Percentiles rank a stretch among this genome's conserved stretches.
Conservation (phyloP, 2,329 filamentous ascomycete genomes). For the Alternaria sp. region DNA sequence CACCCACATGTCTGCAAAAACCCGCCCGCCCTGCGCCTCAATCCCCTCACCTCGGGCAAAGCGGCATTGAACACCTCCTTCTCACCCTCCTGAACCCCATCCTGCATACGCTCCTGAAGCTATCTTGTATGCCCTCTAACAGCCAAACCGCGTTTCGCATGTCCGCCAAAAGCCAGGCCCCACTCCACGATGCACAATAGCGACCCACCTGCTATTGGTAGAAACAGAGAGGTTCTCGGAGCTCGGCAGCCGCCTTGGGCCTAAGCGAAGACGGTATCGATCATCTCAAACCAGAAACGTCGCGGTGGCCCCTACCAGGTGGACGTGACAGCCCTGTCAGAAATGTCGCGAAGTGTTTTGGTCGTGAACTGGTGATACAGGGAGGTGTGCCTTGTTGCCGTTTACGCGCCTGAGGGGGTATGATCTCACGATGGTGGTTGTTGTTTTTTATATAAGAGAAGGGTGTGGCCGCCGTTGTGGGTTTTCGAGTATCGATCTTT, state of each 20-base stretch:
- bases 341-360: constrained; percentile 2
- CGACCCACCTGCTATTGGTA: constrained; percentile 1
- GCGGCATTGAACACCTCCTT: constrained; percentile 7
- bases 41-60: background rate
- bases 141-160: constrained; percentile 7
- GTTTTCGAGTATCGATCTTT: constrained; percentile 4
- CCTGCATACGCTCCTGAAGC: background rate
- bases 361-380: constrained; percentile 15
- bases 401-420: constrained; percentile 8
- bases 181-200: background rate
- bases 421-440: background rate
- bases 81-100: background rate
- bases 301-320: constrained; percentile 6
- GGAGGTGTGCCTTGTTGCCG: constrained; percentile 16
- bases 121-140: background rate
- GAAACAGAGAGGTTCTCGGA: background rate
- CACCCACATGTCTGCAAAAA: background rate
- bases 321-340: constrained; percentile 19
- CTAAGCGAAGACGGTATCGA: background rate
- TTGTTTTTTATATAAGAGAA: constrained; percentile 3
- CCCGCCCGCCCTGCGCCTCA: background rate
- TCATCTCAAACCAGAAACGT: constrained; percentile 17
- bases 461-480: constrained; percentile 1
- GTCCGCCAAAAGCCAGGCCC: constrained; percentile 1
- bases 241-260: background rate